Conservation (phyloP, 2,329 filamentous ascomycete genomes). For the Exserohilum rostratum region DNA sequence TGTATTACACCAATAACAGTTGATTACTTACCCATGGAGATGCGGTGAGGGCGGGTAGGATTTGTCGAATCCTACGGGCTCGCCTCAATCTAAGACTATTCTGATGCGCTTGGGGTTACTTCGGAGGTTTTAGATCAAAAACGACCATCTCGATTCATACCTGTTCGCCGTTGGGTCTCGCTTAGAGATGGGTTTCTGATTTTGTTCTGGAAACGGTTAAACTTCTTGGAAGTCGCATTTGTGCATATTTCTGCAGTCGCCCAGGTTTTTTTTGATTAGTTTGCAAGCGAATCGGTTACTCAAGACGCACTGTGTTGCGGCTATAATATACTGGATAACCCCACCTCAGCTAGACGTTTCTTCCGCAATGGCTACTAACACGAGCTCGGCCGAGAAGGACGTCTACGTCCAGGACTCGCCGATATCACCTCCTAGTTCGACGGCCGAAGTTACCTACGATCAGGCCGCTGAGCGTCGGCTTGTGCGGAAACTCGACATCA, state of each 20-base stretch:
- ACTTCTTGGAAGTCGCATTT: background rate
- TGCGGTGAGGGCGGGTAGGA: background rate
- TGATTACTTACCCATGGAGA: background rate
- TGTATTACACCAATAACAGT: background rate
- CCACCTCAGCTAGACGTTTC: background rate
- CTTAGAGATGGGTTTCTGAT: background rate
- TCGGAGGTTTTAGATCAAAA: background rate
- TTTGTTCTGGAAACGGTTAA: background rate
- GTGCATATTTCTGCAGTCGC: background rate
- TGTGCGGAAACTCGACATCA: conserved; percentile 39
- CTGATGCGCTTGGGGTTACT: background rate
- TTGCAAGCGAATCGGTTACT: background rate
- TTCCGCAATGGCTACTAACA: conserved; percentile 7
- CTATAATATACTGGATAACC: background rate
- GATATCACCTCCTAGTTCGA: conserved; percentile 14
- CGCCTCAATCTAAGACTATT: background rate
- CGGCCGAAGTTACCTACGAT: conserved; percentile 23
- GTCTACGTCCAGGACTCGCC: conserved; percentile 4
- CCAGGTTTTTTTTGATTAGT: background rate
- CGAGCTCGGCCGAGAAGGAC: conserved; percentile 18
- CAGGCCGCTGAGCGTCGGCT: conserved; percentile 32
- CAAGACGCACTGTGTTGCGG: background rate
- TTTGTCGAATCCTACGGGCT: background rate
- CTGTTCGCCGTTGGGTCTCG: background rate
- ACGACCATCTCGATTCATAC: background rate